These are phyloP conservation scores for Phlebopus sp. DNA, from an alignment of 1,284 basidiomycete genomes.

Conservation along the genomic window DNA sequence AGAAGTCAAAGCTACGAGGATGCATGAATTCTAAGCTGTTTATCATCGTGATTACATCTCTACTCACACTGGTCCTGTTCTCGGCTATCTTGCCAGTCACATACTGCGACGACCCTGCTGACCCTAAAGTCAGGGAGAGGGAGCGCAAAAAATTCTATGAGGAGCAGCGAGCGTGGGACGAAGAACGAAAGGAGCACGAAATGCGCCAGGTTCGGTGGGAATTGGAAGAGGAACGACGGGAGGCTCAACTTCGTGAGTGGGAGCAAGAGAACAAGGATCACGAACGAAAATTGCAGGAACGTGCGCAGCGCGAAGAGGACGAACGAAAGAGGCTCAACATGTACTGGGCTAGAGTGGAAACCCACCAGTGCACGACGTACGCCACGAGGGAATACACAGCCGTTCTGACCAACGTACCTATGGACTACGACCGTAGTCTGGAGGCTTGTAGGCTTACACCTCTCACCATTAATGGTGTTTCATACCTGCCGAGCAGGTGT, in stretches of 20 bases:
- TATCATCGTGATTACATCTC: conserved; percentile 5
- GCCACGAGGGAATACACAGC: conserved; percentile 27
- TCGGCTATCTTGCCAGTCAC: conserved; percentile 14
- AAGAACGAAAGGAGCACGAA: conserved; percentile 10
- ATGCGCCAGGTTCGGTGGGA: conserved; percentile 14
- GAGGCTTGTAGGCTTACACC: conserved; percentile 22
- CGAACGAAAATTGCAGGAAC: neutral
- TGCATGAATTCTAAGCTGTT: conserved; percentile 3
- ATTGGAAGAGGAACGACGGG: conserved; percentile 16
- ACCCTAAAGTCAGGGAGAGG: conserved; percentile 20
- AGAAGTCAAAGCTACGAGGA: neutral
- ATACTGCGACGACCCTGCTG: conserved; percentile 19
- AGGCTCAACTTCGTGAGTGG: conserved; percentile 10
- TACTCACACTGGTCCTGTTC: conserved; percentile 10
- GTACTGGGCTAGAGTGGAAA: conserved; percentile 20
- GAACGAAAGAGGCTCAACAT: conserved; percentile 18
- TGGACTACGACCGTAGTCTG: conserved; percentile 13
- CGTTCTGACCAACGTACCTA: conserved; percentile 20
- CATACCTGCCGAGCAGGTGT: conserved; percentile 20
- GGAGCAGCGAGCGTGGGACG: conserved; percentile 10
- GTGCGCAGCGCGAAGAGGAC: conserved; percentile 20
- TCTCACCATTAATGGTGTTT: conserved; percentile 21
- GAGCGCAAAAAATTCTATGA: conserved; percentile 17
- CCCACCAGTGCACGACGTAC: conserved; percentile 20
- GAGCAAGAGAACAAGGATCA: conserved; percentile 14